Base-by-base conservation (phyloP, 768 basidiomycete genomes). In the Stropharia rugosoannulata region DNA sequence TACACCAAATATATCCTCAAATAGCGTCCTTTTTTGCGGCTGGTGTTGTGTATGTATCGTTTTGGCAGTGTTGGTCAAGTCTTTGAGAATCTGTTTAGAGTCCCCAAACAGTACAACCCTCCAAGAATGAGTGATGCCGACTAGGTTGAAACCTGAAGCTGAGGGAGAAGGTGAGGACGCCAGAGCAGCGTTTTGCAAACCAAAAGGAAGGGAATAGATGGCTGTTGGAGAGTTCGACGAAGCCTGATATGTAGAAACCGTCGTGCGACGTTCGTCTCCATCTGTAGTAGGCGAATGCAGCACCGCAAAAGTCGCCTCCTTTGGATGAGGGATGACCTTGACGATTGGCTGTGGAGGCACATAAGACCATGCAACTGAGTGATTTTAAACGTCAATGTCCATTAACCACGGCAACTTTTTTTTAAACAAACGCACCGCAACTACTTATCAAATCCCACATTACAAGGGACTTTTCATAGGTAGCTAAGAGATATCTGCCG, bases 1-100 rank as follows among this genome's bases (percentile, higher is more conserved):
- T 56, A 82, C 75, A 38, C 95, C 95, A 65, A 96, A 97, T 65
- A 95, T 90, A 65, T 95, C 93, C 68, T 93, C 89, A 73, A 95
- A 93, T 6, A 97, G 74, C 7, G 91, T 89, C 55, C 78, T 74
- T 58, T 60, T 76, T 61, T 59, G 64, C 53, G 64, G 65, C 37
- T 63, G 60, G 9, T 56, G 50, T 11, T 52, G 56, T 16, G 57
- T 38, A 47, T 57, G 64, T 46, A 68, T 55, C 9, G 52, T 56
- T 47, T 49, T 64, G 1, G 65, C 58, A n/a, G 57, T 43, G 27
- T 51, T 43, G 9, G 52, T 54, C 15, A 60, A 78, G 39, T 80
- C 78, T 11, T 77, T 77, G 46, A 75, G 70, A 19, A 67, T 64
- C 18, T 79, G 70, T 15, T 77, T 70, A 55, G 64, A 62, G 58